Evolutionary conservation across 2,329 filamentous ascomycete species (phyloP), one percentile per base, ranked within the genome.

Genomic region (Aureobasidium sp.): DNA sequence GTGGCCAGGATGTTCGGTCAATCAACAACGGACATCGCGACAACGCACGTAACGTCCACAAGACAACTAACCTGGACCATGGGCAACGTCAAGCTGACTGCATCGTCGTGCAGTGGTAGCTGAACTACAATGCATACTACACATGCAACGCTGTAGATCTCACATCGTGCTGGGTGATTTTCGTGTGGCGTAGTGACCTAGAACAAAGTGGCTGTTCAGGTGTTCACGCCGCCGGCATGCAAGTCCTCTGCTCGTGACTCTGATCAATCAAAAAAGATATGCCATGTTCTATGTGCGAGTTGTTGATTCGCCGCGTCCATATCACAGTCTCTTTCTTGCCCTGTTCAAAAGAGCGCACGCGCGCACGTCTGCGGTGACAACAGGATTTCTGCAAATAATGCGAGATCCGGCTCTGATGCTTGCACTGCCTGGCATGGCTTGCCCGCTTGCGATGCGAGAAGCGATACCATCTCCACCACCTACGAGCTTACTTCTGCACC

Each of bases 131-230:
- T 57, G 53, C 53, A 46, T 57, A 34, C 48, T 43, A 37, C 29
- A 43, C 51, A 55, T 46, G 53, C 53, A 29, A 46, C 24, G 53
- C 53, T 46, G 53, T 46, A 46, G 53, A 57, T 57, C 53, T 46
- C 53, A 29, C 39, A 57, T 57, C 26, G 41, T 43, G 4, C 36
- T 55, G 34, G 39, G 41, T 46, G 39, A 57, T 57, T 57, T 26
- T 57, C 39, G 53, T 57, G 39, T 57, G 53, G 53, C 53, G 53
- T 57, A 44, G 51, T 15, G 41, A 32, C 36, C 26, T 55, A 26
- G 37, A 55, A 37, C 13, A 9, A 55, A 17, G 52, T 55, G 52
- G 36, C 37, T 55, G 43, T 46, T 17, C 24, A 46, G 43, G 20
- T 39, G n/a, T 32, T 57, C 53, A 34, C 39, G n/a, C 53, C 53